A percentile compares a stretch with the other conserved stretches of the same genome.
Evolutionary conservation across 2,329 filamentous ascomycete genomes (phyloP).

Genomic region (Aspergillus bombycis): DNA sequence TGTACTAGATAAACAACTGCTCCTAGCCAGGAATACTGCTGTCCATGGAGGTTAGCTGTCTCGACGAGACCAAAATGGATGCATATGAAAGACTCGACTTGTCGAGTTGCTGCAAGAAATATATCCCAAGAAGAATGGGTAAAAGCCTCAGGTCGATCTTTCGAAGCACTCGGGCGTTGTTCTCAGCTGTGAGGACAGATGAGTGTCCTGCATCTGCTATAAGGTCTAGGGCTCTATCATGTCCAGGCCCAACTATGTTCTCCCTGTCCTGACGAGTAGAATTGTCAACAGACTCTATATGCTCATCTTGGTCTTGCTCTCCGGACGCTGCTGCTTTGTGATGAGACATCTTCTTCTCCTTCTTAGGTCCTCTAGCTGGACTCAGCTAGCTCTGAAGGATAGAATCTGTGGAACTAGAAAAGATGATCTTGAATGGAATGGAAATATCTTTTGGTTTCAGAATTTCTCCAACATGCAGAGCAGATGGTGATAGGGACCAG

Average conservation of each 20-base stretch:
- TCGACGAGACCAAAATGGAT: constrained; percentile 64
- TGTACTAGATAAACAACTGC: constrained; percentile 59
- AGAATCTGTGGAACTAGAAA: background rate
- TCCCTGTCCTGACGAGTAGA: constrained; percentile 2
- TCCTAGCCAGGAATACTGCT: constrained; percentile 58
- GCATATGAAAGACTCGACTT: constrained; percentile 65
- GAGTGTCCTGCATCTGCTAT: constrained; percentile 50
- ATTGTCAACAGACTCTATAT: constrained; percentile 30
- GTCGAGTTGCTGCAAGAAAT: constrained; percentile 66
- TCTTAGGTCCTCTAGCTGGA: constrained; percentile 4
- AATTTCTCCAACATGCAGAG: background rate
- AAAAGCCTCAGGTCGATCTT: constrained; percentile 57
- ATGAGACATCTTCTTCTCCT: constrained; percentile 23
- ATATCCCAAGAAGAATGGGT: constrained; percentile 61
- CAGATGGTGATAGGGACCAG: background rate
- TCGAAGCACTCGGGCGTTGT: constrained; percentile 56
- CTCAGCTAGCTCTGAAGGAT: background rate
- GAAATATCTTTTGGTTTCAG: background rate
- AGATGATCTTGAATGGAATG: background rate
- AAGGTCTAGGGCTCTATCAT: constrained; percentile 55
- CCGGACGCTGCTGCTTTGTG: constrained; percentile 16
- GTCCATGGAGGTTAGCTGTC: constrained; percentile 59
- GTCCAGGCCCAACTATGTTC: constrained; percentile 15
- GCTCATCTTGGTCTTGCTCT: constrained; percentile 28
- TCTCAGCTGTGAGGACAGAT: constrained; percentile 54